These are phyloP conservation scores for Artemisia annua DNA, from an alignment of 129 eudicot genomes.

Conservation along the genomic window DNA sequence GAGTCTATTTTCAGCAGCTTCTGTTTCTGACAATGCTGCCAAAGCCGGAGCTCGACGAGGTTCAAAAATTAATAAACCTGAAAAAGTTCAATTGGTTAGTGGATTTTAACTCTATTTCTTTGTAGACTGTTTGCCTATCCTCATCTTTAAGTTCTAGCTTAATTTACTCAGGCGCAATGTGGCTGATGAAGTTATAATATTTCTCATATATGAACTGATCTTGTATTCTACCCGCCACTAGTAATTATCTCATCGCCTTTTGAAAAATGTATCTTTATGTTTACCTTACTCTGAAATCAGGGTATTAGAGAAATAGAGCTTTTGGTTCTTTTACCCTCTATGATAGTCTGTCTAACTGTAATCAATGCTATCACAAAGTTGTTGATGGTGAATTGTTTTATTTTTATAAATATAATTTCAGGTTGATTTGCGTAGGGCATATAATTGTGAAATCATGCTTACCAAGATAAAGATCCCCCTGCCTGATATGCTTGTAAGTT, in stretches of 20 bases:
- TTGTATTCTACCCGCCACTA: slow-evolving; percentile 9
- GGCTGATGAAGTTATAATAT: background rate
- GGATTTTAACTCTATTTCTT: slow-evolving; percentile 12
- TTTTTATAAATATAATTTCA: slow-evolving; percentile 30
- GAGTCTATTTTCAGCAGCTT: slow-evolving; percentile 77
- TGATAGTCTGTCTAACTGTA: slow-evolving; percentile 22
- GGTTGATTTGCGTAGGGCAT: slow-evolving; percentile 95
- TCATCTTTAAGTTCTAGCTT: slow-evolving; percentile 20
- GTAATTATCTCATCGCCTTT: slow-evolving; percentile 5
- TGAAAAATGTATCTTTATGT: slow-evolving; percentile 18
- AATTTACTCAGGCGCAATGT: slow-evolving; percentile 4
- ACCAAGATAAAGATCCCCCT: slow-evolving; percentile 90
- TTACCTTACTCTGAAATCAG: slow-evolving; percentile 8
- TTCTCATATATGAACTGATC: slow-evolving; percentile 6
- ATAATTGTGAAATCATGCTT: slow-evolving; percentile 97
- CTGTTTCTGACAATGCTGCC: slow-evolving; percentile 59
- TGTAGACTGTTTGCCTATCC: slow-evolving; percentile 15
- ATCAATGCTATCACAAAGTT: background rate
- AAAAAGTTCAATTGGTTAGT: slow-evolving; percentile 90
- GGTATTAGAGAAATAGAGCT: slow-evolving; percentile 5
- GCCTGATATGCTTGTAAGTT: slow-evolving; percentile 91
- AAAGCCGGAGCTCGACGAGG: slow-evolving; percentile 74
- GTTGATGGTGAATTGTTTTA: background rate
- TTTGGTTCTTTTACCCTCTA: slow-evolving; percentile 2
- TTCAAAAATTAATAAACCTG: slow-evolving; percentile 75